Evolutionary conservation across 2,329 filamentous ascomycete genomes (phyloP).

Genomic region (Mariannaea sp.): DNA sequence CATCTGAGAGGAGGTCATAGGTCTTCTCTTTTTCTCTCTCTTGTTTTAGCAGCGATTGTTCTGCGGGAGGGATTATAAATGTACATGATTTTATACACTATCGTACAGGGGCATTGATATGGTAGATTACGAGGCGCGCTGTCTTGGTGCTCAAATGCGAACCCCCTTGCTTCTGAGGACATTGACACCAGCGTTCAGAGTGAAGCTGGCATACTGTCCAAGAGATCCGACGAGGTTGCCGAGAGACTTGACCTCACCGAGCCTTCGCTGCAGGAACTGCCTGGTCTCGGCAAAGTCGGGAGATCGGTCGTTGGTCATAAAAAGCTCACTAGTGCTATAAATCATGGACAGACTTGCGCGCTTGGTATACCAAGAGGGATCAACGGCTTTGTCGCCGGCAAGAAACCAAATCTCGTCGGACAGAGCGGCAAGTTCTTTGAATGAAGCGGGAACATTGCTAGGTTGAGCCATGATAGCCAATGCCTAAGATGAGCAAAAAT

Average conservation of each 20-base stretch:
- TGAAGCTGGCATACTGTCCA: slow-evolving; percentile 82
- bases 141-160: slow-evolving; percentile 63
- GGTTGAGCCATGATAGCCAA: slow-evolving; percentile 90
- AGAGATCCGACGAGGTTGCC: slow-evolving; percentile 67
- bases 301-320: slow-evolving; percentile 89
- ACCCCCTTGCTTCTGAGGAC: slow-evolving; percentile 86
- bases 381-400: slow-evolving; percentile 79
- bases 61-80: slow-evolving; percentile 21
- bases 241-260: slow-evolving; percentile 69
- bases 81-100: slow-evolving; percentile 36
- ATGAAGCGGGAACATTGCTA: slow-evolving; percentile 72
- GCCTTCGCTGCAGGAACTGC: slow-evolving; percentile 75
- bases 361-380: slow-evolving; percentile 83
- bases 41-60: background rate
- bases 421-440: slow-evolving; percentile 79
- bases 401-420: slow-evolving; percentile 94
- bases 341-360: slow-evolving; percentile 60
- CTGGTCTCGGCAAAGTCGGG: slow-evolving; percentile 76
- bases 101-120: slow-evolving; percentile 31
- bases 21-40: no score
- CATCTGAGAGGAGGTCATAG: no score
- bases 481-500: slow-evolving; percentile 58
- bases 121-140: background rate
- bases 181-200: slow-evolving; percentile 76
- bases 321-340: slow-evolving; percentile 79